Evolutionary conservation across 306 rosid genomes (phyloP), one percentile per base, ranked within the genome.

Genomic region (Medicago arabica): DNA sequence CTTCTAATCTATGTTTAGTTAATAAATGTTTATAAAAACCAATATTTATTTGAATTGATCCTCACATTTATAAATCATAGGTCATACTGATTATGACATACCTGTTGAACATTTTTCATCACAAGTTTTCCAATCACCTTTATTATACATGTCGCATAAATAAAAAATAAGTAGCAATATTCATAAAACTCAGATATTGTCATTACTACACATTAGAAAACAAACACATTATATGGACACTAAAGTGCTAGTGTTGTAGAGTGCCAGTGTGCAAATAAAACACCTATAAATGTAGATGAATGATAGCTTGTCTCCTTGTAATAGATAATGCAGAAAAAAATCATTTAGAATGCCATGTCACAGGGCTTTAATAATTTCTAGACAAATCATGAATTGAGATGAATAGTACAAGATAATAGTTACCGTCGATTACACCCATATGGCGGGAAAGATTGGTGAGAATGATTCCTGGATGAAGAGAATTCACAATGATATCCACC

Each of bases 381-480:
- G 36, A 31, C 36, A 3, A 5, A 31, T 4, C 36, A 31, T 12
- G 39, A 28, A 44, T 18, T 38, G 28, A 77, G 6, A 25, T 25
- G 13, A 7, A 60, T 17, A n/a, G 31, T 14, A 67, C 14, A 43
- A 18, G 14, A 14, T 2, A 51, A 62, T 8, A 54, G 11, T 81
- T 86, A 88, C 96, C 84, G 1, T 49, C 64, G n/a, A 84, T 0
- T 8, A 72, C 1, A 53, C 6, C 12, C 76, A 13, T 74, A 47
- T 86, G 47, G 31, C 96, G 92, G 65, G 83, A 77, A 78, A 95
- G 84, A 75, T 90, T 89, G 65, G 97, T 92, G 38, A 1, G 2
- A 36, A 95, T 78, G 70, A 36, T 21, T 75, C 98, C 98, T 1
- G 96, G 98, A 75, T 92, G 97, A 85, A 95, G 92, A 65, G 97